Percentiles rank a stretch among this genome's conserved stretches.
phyloP scores from a whole-genome alignment of 2,329 filamentous ascomycete genomes.

The Venturia nashicola region DNA sequence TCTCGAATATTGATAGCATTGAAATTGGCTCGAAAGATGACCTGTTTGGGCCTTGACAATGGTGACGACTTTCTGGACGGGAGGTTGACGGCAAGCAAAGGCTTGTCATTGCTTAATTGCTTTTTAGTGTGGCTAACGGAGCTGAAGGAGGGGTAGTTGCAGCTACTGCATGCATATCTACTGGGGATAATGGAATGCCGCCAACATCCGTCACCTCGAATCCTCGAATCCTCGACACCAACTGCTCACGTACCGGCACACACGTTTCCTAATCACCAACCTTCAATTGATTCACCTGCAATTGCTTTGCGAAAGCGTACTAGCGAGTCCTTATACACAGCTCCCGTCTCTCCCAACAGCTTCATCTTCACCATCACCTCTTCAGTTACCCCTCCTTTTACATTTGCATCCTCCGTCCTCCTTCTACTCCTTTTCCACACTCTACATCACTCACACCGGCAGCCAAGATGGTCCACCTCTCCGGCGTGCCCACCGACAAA shows the following conservation, averaged over 20 bases:
- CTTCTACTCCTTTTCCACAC: not conserved
- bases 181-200: no score
- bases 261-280: no score
- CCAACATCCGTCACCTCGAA: no score
- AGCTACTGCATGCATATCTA: not conserved
- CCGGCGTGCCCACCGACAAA: slow-evolving; percentile 29
- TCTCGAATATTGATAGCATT: no score
- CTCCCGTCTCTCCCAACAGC: no score
- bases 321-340: no score
- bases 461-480: slow-evolving; percentile 36
- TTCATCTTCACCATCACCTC: not conserved
- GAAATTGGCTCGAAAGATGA: no score
- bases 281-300: no score
- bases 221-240: no score
- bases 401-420: not conserved
- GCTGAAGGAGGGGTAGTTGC: not conserved
- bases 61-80: not conserved
- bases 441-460: not conserved
- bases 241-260: no score
- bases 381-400: not conserved
- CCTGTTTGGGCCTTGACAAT: no score
- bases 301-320: no score
- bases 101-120: slow-evolving; percentile 2
- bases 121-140: not conserved
- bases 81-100: not conserved